Evolutionary conservation across 2,329 filamentous ascomycete species (phyloP), one percentile per base, ranked within the genome.

Genomic region (Diatrype stigma): DNA sequence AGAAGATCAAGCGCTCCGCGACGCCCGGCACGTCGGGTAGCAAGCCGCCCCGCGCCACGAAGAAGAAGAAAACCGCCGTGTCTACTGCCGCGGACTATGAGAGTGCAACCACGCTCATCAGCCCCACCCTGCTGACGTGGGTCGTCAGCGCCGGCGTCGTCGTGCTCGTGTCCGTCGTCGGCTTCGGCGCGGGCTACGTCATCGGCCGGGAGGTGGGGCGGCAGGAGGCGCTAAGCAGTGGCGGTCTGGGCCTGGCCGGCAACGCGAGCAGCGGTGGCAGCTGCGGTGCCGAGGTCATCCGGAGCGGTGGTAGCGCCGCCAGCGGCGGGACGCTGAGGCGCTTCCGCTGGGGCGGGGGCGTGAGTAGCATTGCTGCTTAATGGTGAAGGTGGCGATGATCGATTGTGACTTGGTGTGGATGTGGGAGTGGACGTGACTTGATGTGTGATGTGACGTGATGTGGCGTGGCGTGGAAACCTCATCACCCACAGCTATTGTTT

Each of bases 181-280:
- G 84, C 2, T 87, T 88, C 57, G 82, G 84, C 2, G 84, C 84
- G 8, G 84, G 85, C 11, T 86, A 86, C 60, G 83, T 86, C 22
- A 82, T 86, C 52, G 84, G 85, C 5, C 74, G 83, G 23, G 84
- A 87, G 58, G 82, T 85, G 22, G 84, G 84, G 3, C 75, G 80
- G 32, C 80, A 85, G 56, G 83, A 87, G 61, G 71, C 71, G 12
- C 64, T 78, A n/a, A 69, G 68, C 10, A 71, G 70, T 16, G 65
- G 74, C 38, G 63, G 74, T 7, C 73, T 70, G 60, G 79, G 76
- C 59, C 74, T 81, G 38, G 69, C 74, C 37, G 78, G 34, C 6
- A 16, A 37, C 16, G 12, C 34, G 34, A 37, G 12, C 26, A 10
- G 26, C 10, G 26, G 26, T 30, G 10, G 26, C 10, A 10, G 26